Evolutionary conservation across 495 filamentous ascomycete genomes (phyloP), one percentile per base, ranked within the genome.

Genomic region (Penicillium lividum): DNA sequence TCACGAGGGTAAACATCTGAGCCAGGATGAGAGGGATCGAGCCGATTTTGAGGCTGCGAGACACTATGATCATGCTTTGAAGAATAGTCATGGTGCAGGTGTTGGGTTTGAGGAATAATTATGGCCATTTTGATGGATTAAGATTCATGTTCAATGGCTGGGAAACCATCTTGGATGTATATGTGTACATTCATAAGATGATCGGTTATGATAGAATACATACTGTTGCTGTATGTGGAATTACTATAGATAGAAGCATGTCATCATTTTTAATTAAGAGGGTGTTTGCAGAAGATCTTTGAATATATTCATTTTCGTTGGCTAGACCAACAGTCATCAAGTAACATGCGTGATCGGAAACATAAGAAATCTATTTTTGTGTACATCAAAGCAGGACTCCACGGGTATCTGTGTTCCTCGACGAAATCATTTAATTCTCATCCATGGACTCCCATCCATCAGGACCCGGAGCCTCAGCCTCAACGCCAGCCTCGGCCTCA

Each of bases 371-470:
- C 61, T 69, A 68, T 69, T 67, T 65, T 69, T 61, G 53, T 52
- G 30, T 55, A 60, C 44, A 58, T 60, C 62, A 59, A 58, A 45
- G 40, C 53, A 63, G 51, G 60, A 65, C 57, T 68, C 58, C 57
- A 60, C 61, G 64, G 67, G 63, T 71, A 60, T 71, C 49, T 56
- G 61, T 51, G 34, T 67, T 57, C 49, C 45, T 56, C 51, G 57
- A 33, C 36, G 40, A 45, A 50, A 49, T 29, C 43, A 57, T 51
- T 57, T 73, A 87, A 67, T 90, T 86, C 73, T 96, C 93, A 59
- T 96, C 91, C 93, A 96, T 96, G 34, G 89, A 93, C 73, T 96
- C 92, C 79, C 87, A 93, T 16, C 86, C 88, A 74, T 87, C 82
- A 9, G 62, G 68, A 10, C 72, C 78, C 27, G 57, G 76, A 18